Percentiles rank a stretch among this genome's conserved stretches.
Conservation (phyloP, 2,329 filamentous ascomycete genomes). For the Diaporthe destruens region DNA sequence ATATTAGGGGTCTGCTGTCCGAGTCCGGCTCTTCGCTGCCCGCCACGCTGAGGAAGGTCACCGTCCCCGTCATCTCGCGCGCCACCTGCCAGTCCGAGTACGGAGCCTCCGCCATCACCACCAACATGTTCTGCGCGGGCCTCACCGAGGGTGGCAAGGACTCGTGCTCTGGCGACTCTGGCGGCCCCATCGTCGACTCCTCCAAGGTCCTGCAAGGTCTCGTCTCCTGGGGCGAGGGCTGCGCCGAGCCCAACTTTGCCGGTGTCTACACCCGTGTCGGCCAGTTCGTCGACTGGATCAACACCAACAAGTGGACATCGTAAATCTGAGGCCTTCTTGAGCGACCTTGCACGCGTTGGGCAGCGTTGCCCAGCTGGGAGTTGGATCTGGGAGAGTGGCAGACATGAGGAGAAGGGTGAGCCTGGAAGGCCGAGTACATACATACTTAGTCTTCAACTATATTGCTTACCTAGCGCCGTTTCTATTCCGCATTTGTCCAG, state of each 20-base stretch:
- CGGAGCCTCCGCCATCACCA: slow-evolving; percentile 45
- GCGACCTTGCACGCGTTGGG: slow-evolving; percentile 1
- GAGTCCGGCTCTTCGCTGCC: slow-evolving; percentile 42
- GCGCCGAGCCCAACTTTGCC: slow-evolving; percentile 45
- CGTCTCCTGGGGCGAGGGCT: slow-evolving; percentile 51
- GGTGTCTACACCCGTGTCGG: slow-evolving; percentile 50
- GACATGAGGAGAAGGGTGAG: background rate
- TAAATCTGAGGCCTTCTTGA: background rate
- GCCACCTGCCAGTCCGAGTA: slow-evolving; percentile 47
- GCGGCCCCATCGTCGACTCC: slow-evolving; percentile 49
- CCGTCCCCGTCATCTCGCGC: slow-evolving; percentile 49
- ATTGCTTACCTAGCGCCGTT: too few species aligned
- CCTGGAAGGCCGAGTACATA: background rate
- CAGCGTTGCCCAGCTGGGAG: background rate
- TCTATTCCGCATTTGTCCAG: too few species aligned
- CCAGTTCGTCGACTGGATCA: slow-evolving; percentile 47
- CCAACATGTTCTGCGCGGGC: slow-evolving; percentile 52
- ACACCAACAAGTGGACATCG: slow-evolving; percentile 43
- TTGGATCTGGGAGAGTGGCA: background rate
- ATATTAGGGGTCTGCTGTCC: slow-evolving; percentile 45
- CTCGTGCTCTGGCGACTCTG: slow-evolving; percentile 51
- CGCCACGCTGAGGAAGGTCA: slow-evolving; percentile 48
- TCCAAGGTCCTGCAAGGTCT: slow-evolving; percentile 45
- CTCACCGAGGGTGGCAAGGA: slow-evolving; percentile 48
- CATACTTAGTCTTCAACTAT: background rate